phyloP scores from a whole-genome alignment of 2,329 filamentous ascomycete species.

The Sclerotinia spermophila region DNA sequence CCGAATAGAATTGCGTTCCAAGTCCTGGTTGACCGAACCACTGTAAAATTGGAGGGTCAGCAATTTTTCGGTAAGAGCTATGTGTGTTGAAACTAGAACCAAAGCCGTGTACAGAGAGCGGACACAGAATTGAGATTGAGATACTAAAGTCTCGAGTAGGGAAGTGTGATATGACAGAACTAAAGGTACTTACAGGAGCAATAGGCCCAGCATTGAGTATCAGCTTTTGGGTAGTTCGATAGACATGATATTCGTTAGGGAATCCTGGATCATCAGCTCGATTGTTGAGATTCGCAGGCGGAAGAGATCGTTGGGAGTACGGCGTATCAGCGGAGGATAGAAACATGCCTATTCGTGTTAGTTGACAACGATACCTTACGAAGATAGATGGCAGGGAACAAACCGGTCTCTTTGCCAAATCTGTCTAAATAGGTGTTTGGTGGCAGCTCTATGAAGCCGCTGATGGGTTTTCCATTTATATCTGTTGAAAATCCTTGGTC shows the following conservation, averaged over 20 bases:
- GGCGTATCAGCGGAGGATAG: constrained; percentile 8
- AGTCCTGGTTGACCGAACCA: constrained; percentile 18
- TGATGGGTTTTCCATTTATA: not conserved
- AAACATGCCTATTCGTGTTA: not conserved
- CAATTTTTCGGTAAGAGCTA: not conserved
- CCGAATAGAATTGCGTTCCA: constrained; percentile 3
- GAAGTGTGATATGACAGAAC: not conserved
- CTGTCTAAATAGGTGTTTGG: constrained; percentile 4
- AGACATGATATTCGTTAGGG: constrained; percentile 14
- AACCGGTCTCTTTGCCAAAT: constrained; percentile 17
- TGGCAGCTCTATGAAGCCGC: not conserved
- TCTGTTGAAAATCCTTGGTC: constrained; percentile 10
- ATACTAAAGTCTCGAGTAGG: too few relatives aligned
- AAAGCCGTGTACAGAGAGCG: rapidly evolving
- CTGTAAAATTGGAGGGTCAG: not conserved
- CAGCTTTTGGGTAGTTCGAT: not conserved
- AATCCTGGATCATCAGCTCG: not conserved
- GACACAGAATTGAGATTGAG: too few relatives aligned
- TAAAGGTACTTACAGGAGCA: not conserved
- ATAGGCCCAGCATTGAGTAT: not conserved
- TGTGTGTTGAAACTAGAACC: not conserved
- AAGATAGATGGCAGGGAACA: not conserved
- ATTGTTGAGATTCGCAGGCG: constrained; percentile 9
- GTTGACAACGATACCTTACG: too few relatives aligned
- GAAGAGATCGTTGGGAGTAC: constrained; percentile 6